phyloP scores from a whole-genome alignment of 495 filamentous ascomycete species.

The Penicillium silybi region DNA sequence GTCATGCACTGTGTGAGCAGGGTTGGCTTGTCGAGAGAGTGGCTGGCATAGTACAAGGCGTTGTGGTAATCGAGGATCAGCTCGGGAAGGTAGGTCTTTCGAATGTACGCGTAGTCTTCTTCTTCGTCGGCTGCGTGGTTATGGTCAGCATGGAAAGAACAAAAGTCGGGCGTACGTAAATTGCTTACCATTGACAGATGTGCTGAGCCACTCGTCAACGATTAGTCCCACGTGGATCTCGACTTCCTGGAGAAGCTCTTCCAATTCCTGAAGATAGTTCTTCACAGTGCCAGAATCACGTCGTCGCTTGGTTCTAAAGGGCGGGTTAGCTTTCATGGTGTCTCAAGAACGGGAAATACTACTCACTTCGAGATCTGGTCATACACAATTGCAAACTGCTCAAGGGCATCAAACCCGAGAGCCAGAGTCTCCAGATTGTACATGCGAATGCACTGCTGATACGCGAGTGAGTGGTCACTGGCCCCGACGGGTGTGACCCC shows the following conservation, averaged over 20 bases:
- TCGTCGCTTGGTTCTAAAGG: conserved; percentile 25
- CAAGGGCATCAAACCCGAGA: conserved; percentile 60
- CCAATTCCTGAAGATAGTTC: conserved; percentile 29
- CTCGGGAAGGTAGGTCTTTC: conserved; percentile 75
- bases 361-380: conserved; percentile 44
- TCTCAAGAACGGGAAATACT: not conserved
- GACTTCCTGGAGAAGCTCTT: conserved; percentile 30
- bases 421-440: conserved; percentile 71
- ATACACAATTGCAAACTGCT: conserved; percentile 51
- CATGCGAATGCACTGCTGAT: conserved; percentile 57
- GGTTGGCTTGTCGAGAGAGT: conserved; percentile 57
- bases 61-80: conserved; percentile 74
- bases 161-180: not conserved
- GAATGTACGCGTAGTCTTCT: conserved; percentile 49
- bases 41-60: conserved; percentile 65
- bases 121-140: conserved; percentile 35
- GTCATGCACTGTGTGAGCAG: conserved; percentile 72
- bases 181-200: conserved; percentile 34
- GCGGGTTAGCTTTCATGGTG: conserved; percentile 8
- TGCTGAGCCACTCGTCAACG: conserved; percentile 40
- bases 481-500: not conserved
- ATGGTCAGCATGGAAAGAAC: conserved; percentile 8
- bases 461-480: conserved; percentile 6
- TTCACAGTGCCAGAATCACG: conserved; percentile 36
- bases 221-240: conserved; percentile 32